phyloP scores from a whole-genome alignment of 73 alveolate genomes.

The Uronychia setigera region DNA sequence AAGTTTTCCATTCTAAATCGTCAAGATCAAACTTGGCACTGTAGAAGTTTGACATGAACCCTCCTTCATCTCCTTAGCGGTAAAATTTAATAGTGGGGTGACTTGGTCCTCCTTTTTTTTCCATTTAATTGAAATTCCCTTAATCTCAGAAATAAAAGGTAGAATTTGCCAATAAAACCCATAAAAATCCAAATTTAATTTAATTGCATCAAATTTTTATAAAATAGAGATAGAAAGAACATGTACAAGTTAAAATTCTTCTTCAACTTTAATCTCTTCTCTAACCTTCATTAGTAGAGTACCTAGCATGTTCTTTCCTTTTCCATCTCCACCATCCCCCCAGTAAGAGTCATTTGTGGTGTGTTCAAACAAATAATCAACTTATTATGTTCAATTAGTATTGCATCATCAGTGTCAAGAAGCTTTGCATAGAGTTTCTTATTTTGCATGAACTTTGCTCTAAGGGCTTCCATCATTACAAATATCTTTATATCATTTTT shows the following conservation, averaged over 20 bases:
- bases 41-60: constrained; percentile 23
- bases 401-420: constrained; percentile 32
- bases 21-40: constrained; percentile 19
- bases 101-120: no score
- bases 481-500: constrained; percentile 43
- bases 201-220: no score
- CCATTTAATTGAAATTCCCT: no score
- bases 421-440: constrained; percentile 4
- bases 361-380: no score
- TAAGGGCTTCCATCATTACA: constrained; percentile 52
- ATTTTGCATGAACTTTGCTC: constrained; percentile 53
- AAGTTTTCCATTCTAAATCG: constrained; percentile 39
- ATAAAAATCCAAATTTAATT: no score
- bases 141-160: no score
- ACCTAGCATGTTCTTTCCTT: constrained; percentile 66
- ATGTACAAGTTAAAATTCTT: no score
- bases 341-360: constrained; percentile 64
- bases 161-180: no score
- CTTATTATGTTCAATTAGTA: constrained; percentile 51
- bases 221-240: no score
- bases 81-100: constrained; percentile 16
- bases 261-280: constrained; percentile 20
- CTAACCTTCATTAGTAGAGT: constrained; percentile 46
- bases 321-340: constrained; percentile 75
- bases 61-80: neutral